Conservation (phyloP, 495 filamentous ascomycete genomes). For the Glonium stellatum region DNA sequence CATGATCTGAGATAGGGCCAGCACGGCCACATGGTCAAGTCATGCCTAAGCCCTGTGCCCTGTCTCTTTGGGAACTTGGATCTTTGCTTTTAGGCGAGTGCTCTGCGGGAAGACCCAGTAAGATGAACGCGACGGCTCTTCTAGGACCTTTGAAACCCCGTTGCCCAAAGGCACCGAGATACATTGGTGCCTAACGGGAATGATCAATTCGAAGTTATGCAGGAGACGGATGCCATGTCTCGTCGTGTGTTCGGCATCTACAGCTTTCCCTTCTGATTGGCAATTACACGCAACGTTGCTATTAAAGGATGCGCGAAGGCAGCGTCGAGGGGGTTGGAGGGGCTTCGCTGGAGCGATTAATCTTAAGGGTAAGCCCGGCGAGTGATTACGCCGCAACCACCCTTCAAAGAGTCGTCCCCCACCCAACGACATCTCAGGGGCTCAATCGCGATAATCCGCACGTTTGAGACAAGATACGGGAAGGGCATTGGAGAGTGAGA, state of each 20-base stretch:
- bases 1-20: constrained; percentile 17
- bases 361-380: constrained; percentile 29
- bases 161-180: constrained; percentile 1
- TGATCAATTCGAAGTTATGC: constrained; percentile 15
- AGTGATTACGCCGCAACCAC: constrained; percentile 15
- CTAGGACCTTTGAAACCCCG: neutral
- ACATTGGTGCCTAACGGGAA: constrained; percentile 20
- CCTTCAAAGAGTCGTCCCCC: constrained; percentile 2
- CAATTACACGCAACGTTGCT: constrained; percentile 11
- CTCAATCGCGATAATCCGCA: constrained; percentile 13
- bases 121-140: neutral
- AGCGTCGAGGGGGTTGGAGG: neutral
- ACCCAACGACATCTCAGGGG: constrained; percentile 24
- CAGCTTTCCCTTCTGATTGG: constrained; percentile 19
- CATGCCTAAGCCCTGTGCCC: neutral
- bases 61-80: neutral
- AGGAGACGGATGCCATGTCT: constrained; percentile 21
- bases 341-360: constrained; percentile 13
- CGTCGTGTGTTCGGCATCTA: constrained; percentile 13
- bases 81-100: neutral
- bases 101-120: neutral
- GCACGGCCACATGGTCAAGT: constrained; percentile 23
- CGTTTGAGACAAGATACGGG: constrained; percentile 22
- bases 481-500: constrained; percentile 20
- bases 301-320: constrained; percentile 22